Evolutionary conservation across 2,329 filamentous ascomycete genomes (phyloP).

Genomic region (Blastomyces parvus): DNA sequence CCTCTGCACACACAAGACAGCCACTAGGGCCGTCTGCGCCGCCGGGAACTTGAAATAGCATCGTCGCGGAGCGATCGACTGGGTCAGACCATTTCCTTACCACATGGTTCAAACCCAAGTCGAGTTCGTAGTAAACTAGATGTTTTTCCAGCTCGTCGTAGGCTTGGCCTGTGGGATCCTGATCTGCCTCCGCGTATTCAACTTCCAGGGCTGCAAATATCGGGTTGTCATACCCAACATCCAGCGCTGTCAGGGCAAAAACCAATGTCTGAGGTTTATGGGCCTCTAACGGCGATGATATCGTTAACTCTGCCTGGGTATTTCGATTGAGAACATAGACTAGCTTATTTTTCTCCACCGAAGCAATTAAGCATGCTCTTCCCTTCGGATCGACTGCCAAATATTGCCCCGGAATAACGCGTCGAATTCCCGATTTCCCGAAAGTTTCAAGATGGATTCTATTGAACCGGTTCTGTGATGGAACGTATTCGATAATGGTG

Average conservation of each 20-base stretch:
- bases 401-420: slow-evolving; percentile 92
- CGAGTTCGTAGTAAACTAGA: slow-evolving; percentile 94
- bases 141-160: slow-evolving; percentile 76
- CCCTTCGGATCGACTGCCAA: slow-evolving; percentile 93
- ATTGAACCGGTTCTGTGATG: slow-evolving; percentile 75
- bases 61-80: slow-evolving; percentile 78
- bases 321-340: slow-evolving; percentile 97
- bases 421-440: slow-evolving; percentile 88
- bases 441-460: slow-evolving; percentile 94
- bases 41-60: slow-evolving; percentile 91
- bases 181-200: slow-evolving; percentile 83
- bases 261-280: slow-evolving; percentile 89
- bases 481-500: slow-evolving; percentile 83
- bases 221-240: slow-evolving; percentile 94
- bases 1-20: slow-evolving; percentile 87
- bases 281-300: slow-evolving; percentile 92
- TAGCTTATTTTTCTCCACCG: slow-evolving; percentile 97
- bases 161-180: slow-evolving; percentile 78
- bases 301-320: slow-evolving; percentile 85
- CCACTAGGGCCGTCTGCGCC: slow-evolving; percentile 89
- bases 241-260: slow-evolving; percentile 75
- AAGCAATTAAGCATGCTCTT: slow-evolving; percentile 85
- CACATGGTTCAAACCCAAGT: slow-evolving; percentile 92
- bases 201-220: slow-evolving; percentile 92
- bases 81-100: slow-evolving; percentile 93